Percentiles rank a stretch among this genome's conserved stretches.
Conservation (phyloP, 2,329 filamentous ascomycete genomes). For the Fusarium nodosum region DNA sequence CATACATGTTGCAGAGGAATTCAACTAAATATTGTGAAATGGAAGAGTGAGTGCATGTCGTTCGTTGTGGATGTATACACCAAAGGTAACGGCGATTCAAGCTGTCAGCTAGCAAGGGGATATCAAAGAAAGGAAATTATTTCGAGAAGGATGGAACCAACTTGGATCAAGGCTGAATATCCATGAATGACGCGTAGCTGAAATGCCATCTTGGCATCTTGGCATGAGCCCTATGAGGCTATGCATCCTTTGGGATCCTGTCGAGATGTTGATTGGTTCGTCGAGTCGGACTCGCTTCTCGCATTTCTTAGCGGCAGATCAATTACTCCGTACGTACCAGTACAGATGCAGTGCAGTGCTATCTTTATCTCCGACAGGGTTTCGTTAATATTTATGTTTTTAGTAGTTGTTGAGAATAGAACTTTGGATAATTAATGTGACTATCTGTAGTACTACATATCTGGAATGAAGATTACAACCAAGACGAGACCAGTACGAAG, state of each 20-base stretch:
- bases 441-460: not conserved
- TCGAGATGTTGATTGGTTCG: slow-evolving; percentile 14
- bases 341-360: not conserved
- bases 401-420: not conserved
- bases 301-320: slow-evolving; percentile 17
- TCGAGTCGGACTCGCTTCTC: slow-evolving; percentile 33
- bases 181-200: slow-evolving; percentile 1
- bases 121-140: not conserved
- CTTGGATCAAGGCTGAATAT: slow-evolving; percentile 6
- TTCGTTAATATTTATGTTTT: not conserved
- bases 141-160: slow-evolving; percentile 3
- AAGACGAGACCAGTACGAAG: not conserved
- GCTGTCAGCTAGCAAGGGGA: not conserved
- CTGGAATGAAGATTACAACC: not conserved
- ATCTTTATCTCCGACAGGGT: slow-evolving; percentile 9
- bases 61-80: not conserved
- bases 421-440: not conserved
- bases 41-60: not conserved
- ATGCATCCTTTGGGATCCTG: slow-evolving; percentile 5
- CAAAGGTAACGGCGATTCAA: not conserved
- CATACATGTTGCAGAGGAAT: not conserved
- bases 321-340: not conserved
- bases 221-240: slow-evolving; percentile 8
- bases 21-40: not conserved
- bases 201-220: not conserved